Evolutionary conservation across 1,284 basidiomycete genomes (phyloP).

Genomic region (Phellinidium pouzarii): DNA sequence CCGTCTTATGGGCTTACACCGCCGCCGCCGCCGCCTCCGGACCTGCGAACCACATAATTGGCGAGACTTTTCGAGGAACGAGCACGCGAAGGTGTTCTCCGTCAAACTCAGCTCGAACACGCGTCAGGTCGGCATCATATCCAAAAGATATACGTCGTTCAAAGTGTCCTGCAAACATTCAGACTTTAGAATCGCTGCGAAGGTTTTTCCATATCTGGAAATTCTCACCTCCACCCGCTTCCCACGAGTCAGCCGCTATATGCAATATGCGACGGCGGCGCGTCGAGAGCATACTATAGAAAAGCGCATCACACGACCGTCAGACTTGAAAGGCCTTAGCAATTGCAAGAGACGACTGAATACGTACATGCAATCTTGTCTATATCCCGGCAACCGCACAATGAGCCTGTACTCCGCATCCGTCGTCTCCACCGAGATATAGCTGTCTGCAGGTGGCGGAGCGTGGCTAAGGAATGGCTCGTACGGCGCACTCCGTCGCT

Average conservation of each 20-base stretch:
- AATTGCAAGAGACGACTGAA: neutral
- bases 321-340: conserved; percentile 15
- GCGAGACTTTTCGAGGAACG: conserved; percentile 46
- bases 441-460: conserved; percentile 50
- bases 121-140: conserved; percentile 60
- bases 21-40: no score
- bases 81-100: conserved; percentile 55
- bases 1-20: no score
- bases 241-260: conserved; percentile 77
- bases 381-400: conserved; percentile 66
- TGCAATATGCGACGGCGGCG: conserved; percentile 64
- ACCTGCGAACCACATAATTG: no score
- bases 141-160: conserved; percentile 71
- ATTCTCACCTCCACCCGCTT: conserved; percentile 53
- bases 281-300: conserved; percentile 61
- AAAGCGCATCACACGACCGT: no score
- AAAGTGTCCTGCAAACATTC: conserved; percentile 49
- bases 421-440: conserved; percentile 64
- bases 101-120: conserved; percentile 67
- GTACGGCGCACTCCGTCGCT: conserved; percentile 33
- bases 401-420: conserved; percentile 53
- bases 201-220: no score
- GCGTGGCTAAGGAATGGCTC: conserved; percentile 54
- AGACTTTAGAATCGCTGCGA: conserved; percentile 1
- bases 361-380: conserved; percentile 57